Percentiles rank a stretch among this genome's conserved stretches.
Evolutionary conservation across 148 eudicot species (phyloP).

Genomic region (Arctostaphylos glauca): DNA sequence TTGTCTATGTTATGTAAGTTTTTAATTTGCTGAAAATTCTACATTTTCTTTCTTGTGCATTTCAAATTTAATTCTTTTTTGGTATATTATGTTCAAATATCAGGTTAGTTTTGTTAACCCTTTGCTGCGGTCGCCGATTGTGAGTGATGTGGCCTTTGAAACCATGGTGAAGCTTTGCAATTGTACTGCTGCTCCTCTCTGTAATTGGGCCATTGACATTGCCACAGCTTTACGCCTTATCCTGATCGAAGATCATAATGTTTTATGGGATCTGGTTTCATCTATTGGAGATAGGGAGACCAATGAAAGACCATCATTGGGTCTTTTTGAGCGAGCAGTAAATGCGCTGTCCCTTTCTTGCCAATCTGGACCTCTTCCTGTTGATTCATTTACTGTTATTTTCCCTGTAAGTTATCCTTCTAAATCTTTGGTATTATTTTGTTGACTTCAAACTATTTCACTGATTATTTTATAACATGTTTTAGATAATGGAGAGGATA

Average conservation of each 20-base stretch:
- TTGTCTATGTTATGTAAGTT: neutral
- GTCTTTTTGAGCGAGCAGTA: constrained; percentile 75
- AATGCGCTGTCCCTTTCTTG: constrained; percentile 73
- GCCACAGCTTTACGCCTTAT: constrained; percentile 83
- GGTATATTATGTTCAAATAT: neutral
- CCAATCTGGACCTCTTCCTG: constrained; percentile 88
- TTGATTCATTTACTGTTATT: constrained; percentile 76
- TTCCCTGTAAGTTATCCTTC: constrained; percentile 63
- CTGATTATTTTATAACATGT: neutral
- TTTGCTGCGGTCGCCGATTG: constrained; percentile 70
- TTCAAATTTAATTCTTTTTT: neutral
- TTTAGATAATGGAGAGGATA: constrained; percentile 85
- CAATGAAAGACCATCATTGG: constrained; percentile 40
- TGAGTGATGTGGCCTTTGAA: constrained; percentile 77
- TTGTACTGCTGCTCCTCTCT: constrained; percentile 84
- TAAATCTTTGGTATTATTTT: constrained; percentile 13
- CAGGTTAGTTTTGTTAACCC: constrained; percentile 87
- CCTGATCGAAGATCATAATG: constrained; percentile 48
- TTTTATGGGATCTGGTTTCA: constrained; percentile 55
- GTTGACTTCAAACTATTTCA: neutral
- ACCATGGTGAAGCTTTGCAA: constrained; percentile 82
- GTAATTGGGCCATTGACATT: constrained; percentile 87
- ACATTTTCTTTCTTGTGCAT: neutral
- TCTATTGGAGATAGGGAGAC: constrained; percentile 36
- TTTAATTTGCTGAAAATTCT: neutral